These are phyloP conservation scores for Naganishia randhawae DNA, from an alignment of 768 basidiomycete species.

Conservation along the genomic window DNA sequence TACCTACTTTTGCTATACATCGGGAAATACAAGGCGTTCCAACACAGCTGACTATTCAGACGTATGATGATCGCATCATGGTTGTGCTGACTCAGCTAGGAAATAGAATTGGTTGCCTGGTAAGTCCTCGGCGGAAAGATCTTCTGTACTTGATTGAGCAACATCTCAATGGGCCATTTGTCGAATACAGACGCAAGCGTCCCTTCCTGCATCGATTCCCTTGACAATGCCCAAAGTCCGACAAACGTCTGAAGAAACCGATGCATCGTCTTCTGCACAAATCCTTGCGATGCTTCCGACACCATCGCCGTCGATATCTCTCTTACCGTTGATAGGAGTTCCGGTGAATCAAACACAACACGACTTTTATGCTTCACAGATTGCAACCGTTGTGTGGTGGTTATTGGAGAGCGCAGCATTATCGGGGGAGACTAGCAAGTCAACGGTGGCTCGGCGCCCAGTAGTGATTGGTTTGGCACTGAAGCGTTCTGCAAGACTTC, in stretches of 20 bases:
- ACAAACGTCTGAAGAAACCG: constrained; percentile 7
- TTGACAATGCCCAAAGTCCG: constrained; percentile 28
- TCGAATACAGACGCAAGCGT: constrained; percentile 41
- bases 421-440: background rate
- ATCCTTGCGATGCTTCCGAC: constrained; percentile 38
- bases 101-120: constrained; percentile 76
- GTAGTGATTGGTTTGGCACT: constrained; percentile 76
- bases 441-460: constrained; percentile 54
- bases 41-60: constrained; percentile 75
- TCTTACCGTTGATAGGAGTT: constrained; percentile 75
- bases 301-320: constrained; percentile 61
- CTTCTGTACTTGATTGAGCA: background rate
- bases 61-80: constrained; percentile 72
- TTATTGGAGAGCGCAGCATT: constrained; percentile 51
- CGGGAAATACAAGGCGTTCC: constrained; percentile 58
- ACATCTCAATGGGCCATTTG: background rate
- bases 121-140: constrained; percentile 49
- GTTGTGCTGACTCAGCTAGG: constrained; percentile 87
- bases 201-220: constrained; percentile 36
- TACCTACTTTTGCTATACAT: constrained; percentile 58
- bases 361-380: constrained; percentile 77
- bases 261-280: constrained; percentile 8
- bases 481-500: constrained; percentile 28
- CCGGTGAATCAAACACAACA: constrained; percentile 68
- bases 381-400: constrained; percentile 78